Evolutionary conservation across 1,139 yeast species (phyloP), one percentile per base, ranked within the genome.

Genomic region (Pichia sp.): DNA sequence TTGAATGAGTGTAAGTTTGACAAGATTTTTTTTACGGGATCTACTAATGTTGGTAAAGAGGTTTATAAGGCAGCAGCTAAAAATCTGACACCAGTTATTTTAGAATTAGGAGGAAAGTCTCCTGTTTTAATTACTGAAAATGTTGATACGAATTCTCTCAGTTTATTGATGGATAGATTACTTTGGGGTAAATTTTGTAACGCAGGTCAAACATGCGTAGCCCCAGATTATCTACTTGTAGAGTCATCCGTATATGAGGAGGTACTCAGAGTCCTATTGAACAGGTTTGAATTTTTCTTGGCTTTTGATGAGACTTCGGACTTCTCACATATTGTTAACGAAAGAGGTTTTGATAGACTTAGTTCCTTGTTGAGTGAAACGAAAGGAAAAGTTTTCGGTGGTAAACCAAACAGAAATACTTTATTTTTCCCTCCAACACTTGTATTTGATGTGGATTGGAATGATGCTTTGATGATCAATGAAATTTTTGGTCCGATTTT

Each of bases 31-130:
- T 84, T 84, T 61, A 89, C 97, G 9, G 97, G 97, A 24, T 79
- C 84, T 40, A 73, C 77, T 19, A 56, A 59, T 14, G 95, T 88
- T 20, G 97, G 96, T 35, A 76, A 73, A 33, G 75, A 85, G 45
- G 76, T 89, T 36, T 84, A 93, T 24, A 67, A 71, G 47, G 84
- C 84, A 38, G 96, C 96, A 1, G 95, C 94, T 7, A 79, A 84
- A 61, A 72, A 76, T 30, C 68, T 89, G 53, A 85, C 95, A 1
- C 97, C 97, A 0, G 73, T 73, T 18, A 64, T 84, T 22, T 69
- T 91, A 47, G 97, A 89, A 63, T 69, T 91, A 37, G 97, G 97
- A 39, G 96, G 96, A n/a, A 88, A 88, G 59, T 81, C 91, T 4
- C 96, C 96, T 0, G 84, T 77, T 1, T 70, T 88, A 49, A 66